Evolutionary conservation across 345 rosid genomes (phyloP), one percentile per base, ranked within the genome.

Genomic region (Camelina sativa): DNA sequence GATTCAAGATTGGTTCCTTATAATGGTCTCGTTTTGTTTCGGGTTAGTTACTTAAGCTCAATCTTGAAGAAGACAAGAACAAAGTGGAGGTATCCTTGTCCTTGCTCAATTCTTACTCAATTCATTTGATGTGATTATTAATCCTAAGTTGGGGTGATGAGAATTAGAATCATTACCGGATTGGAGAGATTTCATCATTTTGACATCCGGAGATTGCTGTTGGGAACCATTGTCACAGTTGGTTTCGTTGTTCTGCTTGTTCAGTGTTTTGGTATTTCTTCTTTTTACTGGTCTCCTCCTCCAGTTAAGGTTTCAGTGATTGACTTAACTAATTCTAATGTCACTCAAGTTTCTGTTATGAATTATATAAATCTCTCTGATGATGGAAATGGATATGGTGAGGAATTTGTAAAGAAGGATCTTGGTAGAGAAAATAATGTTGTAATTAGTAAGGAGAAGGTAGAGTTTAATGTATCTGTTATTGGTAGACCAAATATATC

Each of bases 161-260:
- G 48, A 43, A 12, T 43, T 5, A 13, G 71, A 40, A 46, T 81
- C 3, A 11, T 54, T 72, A 63, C 54, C 25, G 25, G 52, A 46
- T 48, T 74, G 47, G 80, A 43, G 66, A 78, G 84, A 58, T 57
- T 80, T 22, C 79, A 76, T 60, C 82, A 52, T 30, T 79, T 75
- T n/a, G 82, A 76, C 61, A 79, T 83, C 59, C 56, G 92, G 65
- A 88, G 86, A 72, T 59, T 84, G 75, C 67, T 87, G 68, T 52
- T 23, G 0, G 74, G 80, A 23, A 56, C 87, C 19, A 56, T 82
- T n/a, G 66, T 80, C 15, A 38, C 82, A 46, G 82, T 64, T 15
- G 72, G 86, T 58, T 65, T 80, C 48, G 67, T 78, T 54, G 48
- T 80, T 35, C 73, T 83, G 50, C 19, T 85, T 48, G 79, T 84